Conservation (phyloP, 2,329 filamentous ascomycete genomes). For the Celoporthe dispersa region DNA sequence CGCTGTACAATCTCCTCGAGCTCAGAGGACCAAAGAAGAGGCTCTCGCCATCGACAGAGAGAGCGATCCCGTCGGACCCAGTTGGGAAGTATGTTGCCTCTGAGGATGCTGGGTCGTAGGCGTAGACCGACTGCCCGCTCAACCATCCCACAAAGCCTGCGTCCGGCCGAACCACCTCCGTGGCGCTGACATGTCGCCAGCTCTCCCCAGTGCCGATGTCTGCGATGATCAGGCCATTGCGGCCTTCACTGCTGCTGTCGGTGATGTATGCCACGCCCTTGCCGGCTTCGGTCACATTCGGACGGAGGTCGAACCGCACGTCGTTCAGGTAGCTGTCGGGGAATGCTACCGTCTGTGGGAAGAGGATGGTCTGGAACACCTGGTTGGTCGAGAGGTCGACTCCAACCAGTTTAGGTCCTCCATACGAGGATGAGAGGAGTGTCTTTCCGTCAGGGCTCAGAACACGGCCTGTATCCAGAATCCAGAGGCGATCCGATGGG, state of each 20-base stretch:
- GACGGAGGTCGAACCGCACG: slow-evolving; percentile 55
- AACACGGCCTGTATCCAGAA: slow-evolving; percentile 55
- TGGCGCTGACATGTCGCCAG: slow-evolving; percentile 54
- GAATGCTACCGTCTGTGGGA: slow-evolving; percentile 49
- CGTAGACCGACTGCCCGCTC: slow-evolving; percentile 53
- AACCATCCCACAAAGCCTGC: slow-evolving; percentile 52
- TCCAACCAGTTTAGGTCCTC: slow-evolving; percentile 56
- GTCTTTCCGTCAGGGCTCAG: slow-evolving; percentile 41
- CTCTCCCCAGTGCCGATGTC: slow-evolving; percentile 53
- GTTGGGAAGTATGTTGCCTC: slow-evolving; percentile 44
- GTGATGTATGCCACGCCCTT: slow-evolving; percentile 58
- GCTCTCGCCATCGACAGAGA: slow-evolving; percentile 51
- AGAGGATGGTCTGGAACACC: slow-evolving; percentile 55
- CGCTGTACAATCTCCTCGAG: slow-evolving; percentile 47
- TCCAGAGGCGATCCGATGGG: slow-evolving; percentile 53
- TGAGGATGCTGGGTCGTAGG: slow-evolving; percentile 40
- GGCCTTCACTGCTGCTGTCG: slow-evolving; percentile 52
- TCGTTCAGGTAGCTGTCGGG: slow-evolving; percentile 57
- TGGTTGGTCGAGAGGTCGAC: slow-evolving; percentile 50
- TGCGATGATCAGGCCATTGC: slow-evolving; percentile 53
- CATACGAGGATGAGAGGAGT: slow-evolving; percentile 48
- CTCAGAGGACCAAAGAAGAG: slow-evolving; percentile 52
- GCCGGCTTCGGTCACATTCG: slow-evolving; percentile 44
- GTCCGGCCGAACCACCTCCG: slow-evolving; percentile 44
- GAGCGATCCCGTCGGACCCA: slow-evolving; percentile 55